Percentiles rank a stretch among this genome's conserved stretches.
Evolutionary conservation across 257 asterid genomes (phyloP).

Genomic region (Eucommia ulmoides): DNA sequence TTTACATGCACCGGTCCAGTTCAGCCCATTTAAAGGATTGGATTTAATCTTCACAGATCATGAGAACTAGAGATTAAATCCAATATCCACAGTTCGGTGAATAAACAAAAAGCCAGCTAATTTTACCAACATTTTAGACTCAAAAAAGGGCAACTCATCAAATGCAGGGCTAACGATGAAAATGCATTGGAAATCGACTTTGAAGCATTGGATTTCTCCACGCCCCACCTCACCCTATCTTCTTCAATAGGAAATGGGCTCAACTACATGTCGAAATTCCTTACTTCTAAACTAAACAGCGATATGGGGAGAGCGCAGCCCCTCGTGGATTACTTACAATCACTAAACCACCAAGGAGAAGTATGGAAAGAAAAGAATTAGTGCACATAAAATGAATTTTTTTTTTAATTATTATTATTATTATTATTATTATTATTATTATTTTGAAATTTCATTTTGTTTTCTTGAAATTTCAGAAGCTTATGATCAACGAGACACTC

Average conservation of each 20-base stretch:
- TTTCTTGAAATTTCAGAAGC: no score
- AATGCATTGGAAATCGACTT: conserved; percentile 78
- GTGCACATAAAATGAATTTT: no score
- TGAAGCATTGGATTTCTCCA: conserved; percentile 65
- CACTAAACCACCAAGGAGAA: conserved; percentile 65
- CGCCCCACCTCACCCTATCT: conserved; percentile 54
- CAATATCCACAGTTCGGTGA: no score
- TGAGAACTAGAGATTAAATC: no score
- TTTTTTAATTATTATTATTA: no score
- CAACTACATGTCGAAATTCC: conserved; percentile 53
- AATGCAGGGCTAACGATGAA: conserved; percentile 82
- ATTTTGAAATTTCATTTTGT: no score
- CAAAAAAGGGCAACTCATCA: no score
- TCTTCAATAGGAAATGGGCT: conserved; percentile 82
- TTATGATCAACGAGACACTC: no score
- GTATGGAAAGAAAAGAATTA: no score
- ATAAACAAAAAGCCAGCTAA: no score
- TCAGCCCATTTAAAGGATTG: background rate
- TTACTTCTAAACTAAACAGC: conserved; percentile 46
- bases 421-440: no score
- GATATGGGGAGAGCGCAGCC: conserved; percentile 35
- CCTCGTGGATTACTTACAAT: conserved; percentile 65
- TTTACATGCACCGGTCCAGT: background rate
- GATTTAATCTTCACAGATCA: background rate
- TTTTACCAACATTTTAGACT: no score